A percentile compares a stretch with the other conserved stretches of the same genome.
phyloP scores from a whole-genome alignment of 1,284 basidiomycete genomes.

The Apiotrichum porosum region DNA sequence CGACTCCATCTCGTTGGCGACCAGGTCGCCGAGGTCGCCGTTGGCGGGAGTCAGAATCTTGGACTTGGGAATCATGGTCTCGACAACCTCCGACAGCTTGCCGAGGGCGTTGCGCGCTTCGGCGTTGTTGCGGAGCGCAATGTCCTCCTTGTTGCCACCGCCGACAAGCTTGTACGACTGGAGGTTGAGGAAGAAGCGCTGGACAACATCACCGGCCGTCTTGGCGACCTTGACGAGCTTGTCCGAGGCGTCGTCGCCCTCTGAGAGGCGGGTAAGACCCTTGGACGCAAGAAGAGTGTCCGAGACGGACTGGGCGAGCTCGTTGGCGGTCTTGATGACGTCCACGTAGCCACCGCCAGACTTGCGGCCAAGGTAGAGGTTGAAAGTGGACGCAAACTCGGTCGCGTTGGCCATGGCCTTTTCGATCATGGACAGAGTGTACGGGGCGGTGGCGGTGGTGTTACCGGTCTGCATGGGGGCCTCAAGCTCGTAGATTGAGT shows the following conservation, averaged over 20 bases:
- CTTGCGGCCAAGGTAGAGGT: constrained; percentile 83
- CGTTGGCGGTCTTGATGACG: constrained; percentile 96
- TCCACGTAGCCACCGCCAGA: constrained; percentile 84
- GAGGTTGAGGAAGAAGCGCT: constrained; percentile 90
- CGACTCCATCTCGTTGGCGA: constrained; percentile 92
- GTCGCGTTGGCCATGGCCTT: constrained; percentile 90
- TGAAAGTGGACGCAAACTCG: constrained; percentile 93
- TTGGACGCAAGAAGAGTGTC: constrained; percentile 92
- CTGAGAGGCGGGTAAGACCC: constrained; percentile 87
- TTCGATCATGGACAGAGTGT: constrained; percentile 97
- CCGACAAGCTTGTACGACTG: constrained; percentile 90
- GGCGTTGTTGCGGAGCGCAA: constrained; percentile 84
- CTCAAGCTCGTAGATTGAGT: constrained; percentile 94
- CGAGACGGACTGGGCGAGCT: constrained; percentile 85
- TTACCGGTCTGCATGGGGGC: constrained; percentile 91
- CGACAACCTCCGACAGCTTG: constrained; percentile 81
- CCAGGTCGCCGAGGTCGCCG: constrained; percentile 93
- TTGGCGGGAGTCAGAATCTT: constrained; percentile 73
- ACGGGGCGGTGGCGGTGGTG: constrained; percentile 93
- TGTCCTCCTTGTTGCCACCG: constrained; percentile 70
- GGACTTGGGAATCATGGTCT: constrained; percentile 79
- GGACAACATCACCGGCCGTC: constrained; percentile 74
- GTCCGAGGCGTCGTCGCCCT: constrained; percentile 86
- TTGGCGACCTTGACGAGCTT: constrained; percentile 83
- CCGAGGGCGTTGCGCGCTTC: constrained; percentile 74